A percentile compares a stretch with the other conserved stretches of the same genome.
Evolutionary conservation across 2,329 filamentous ascomycete species (phyloP).

Genomic region (Sclerotinia subarctica): DNA sequence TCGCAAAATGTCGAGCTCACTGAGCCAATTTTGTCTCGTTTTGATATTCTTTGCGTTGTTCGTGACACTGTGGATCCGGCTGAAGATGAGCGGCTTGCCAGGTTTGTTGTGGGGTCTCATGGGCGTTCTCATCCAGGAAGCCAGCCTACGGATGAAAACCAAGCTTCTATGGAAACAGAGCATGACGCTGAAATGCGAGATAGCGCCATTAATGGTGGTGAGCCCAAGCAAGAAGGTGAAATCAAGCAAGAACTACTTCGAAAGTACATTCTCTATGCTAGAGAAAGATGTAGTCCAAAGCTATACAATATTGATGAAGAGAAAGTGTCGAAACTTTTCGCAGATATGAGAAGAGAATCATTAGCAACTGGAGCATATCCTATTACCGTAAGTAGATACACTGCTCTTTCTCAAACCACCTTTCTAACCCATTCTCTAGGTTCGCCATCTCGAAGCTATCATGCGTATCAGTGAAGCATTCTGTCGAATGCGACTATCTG

Average conservation of each 20-base stretch:
- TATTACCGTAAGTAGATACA: constrained; percentile 72
- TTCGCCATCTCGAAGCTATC: constrained; percentile 95
- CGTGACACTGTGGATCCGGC: constrained; percentile 89
- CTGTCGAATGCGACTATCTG: constrained; percentile 95
- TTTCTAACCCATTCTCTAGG: constrained; percentile 48
- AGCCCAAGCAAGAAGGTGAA: constrained; percentile 60
- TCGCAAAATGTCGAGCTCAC: constrained; percentile 95
- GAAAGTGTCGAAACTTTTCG: constrained; percentile 89
- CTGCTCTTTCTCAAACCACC: background rate
- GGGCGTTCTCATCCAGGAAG: constrained; percentile 75
- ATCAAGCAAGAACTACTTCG: constrained; percentile 87
- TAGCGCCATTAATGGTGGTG: constrained; percentile 42
- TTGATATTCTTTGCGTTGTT: constrained; percentile 95
- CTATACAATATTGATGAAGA: constrained; percentile 97
- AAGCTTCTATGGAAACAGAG: constrained; percentile 62
- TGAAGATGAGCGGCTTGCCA: constrained; percentile 89
- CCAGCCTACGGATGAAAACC: constrained; percentile 47
- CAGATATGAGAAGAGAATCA: constrained; percentile 92
- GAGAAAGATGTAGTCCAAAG: constrained; percentile 85
- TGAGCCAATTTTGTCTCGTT: constrained; percentile 95
- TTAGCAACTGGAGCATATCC: constrained; percentile 94
- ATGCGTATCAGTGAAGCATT: constrained; percentile 94
- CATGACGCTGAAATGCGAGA: constrained; percentile 48
- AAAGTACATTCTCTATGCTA: constrained; percentile 95
- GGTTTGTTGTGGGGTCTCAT: constrained; percentile 93